These are phyloP conservation scores for Tricholoma furcatifolium DNA, from an alignment of 768 basidiomycete genomes.

Conservation along the genomic window DNA sequence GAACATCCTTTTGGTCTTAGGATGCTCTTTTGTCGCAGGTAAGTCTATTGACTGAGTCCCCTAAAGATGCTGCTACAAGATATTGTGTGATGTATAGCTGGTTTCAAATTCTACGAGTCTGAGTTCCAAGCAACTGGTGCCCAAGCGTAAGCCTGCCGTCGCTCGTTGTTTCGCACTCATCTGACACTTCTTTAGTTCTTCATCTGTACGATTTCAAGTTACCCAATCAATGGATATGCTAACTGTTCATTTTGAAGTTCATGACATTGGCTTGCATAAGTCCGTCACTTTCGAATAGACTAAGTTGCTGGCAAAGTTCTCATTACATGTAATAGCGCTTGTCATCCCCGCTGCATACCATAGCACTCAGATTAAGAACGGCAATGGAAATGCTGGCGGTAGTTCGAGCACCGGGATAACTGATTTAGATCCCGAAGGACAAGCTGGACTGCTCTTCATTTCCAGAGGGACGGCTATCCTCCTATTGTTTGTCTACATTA, in stretches of 20 bases:
- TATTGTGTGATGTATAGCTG: conserved; percentile 41
- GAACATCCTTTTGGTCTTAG: no score
- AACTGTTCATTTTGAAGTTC: conserved; percentile 39
- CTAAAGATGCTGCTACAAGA: no score
- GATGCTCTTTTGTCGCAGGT: no score
- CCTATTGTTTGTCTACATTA: conserved; percentile 70
- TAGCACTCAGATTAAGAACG: conserved; percentile 32
- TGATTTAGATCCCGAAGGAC: conserved; percentile 25
- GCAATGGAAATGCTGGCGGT: conserved; percentile 6
- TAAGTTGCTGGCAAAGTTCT: not conserved
- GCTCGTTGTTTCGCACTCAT: not conserved
- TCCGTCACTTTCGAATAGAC: conserved; percentile 32
- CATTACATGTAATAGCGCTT: conserved; percentile 45
- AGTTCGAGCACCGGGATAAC: not conserved
- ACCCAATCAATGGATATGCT: conserved; percentile 1
- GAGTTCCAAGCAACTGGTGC: conserved; percentile 82
- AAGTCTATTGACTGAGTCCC: no score
- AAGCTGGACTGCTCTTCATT: conserved; percentile 63
- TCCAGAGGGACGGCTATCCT: conserved; percentile 81
- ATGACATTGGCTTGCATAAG: conserved; percentile 89
- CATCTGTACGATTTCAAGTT: conserved; percentile 35
- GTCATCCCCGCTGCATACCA: conserved; percentile 90
- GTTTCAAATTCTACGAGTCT: conserved; percentile 63
- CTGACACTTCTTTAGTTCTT: conserved; percentile 34
- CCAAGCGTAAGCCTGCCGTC: conserved; percentile 63